A percentile compares a stretch with the other conserved stretches of the same genome.
Evolutionary conservation across 73 alveolate species (phyloP).

Genomic region (Halteria grandinella): DNA sequence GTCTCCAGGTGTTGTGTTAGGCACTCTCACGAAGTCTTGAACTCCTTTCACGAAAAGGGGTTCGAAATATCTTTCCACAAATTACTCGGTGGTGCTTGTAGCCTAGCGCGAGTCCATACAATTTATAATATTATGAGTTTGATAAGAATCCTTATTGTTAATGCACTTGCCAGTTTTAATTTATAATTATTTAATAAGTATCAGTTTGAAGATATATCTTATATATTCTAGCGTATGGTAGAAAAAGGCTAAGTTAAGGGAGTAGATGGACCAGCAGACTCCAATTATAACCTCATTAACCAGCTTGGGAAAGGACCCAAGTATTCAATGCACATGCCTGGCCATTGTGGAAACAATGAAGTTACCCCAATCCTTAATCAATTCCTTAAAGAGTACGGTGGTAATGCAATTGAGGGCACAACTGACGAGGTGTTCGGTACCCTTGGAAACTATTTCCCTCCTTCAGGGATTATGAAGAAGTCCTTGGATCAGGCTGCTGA

Average conservation of each 20-base stretch:
- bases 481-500: not conserved
- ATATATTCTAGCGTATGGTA: too few relatives aligned
- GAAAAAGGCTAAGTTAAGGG: too few relatives aligned
- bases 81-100: not conserved
- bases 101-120: not conserved
- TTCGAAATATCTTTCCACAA: slow-evolving; percentile 39
- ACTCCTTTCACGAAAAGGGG: slow-evolving; percentile 14
- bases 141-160: too few relatives aligned
- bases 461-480: not conserved
- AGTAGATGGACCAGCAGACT: not conserved
- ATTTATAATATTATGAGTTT: too few relatives aligned
- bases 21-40: slow-evolving; percentile 54
- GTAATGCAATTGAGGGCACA: not conserved
- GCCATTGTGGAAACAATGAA: not conserved
- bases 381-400: not conserved
- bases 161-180: too few relatives aligned
- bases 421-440: not conserved
- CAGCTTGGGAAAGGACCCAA: not conserved
- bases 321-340: not conserved
- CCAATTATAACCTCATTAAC: not conserved
- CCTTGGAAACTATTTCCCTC: not conserved
- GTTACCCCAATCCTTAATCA: not conserved
- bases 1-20: slow-evolving; percentile 62
- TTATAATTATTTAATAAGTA: too few relatives aligned
- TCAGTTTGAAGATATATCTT: too few relatives aligned